phyloP scores from a whole-genome alignment of 495 filamentous ascomycete species.

The Trichoderma gamsii region DNA sequence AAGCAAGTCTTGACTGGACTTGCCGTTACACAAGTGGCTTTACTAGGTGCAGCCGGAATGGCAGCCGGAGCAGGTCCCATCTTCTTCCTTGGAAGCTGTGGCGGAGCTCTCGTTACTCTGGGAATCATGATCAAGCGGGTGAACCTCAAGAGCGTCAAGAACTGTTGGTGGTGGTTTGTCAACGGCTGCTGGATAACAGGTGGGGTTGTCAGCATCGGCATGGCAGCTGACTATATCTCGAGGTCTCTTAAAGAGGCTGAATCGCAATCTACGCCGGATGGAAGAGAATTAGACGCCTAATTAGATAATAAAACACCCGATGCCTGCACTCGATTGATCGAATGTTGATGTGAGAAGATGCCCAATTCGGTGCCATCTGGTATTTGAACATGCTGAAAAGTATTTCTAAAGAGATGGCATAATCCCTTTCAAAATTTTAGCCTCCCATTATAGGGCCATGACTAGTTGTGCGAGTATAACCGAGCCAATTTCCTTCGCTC shows the following conservation, averaged over 20 bases:
- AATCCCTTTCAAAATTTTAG: slow-evolving; percentile 12
- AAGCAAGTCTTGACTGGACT: slow-evolving; percentile 77
- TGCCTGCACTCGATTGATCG: background rate
- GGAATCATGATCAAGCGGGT: slow-evolving; percentile 87
- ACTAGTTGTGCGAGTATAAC: slow-evolving; percentile 38
- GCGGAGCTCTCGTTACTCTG: slow-evolving; percentile 67
- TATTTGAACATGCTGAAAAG: slow-evolving; percentile 4
- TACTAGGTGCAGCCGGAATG: slow-evolving; percentile 71
- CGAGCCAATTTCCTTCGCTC: slow-evolving; percentile 40
- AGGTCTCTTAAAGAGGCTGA: slow-evolving; percentile 25
- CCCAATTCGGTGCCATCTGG: background rate
- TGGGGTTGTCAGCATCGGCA: slow-evolving; percentile 44
- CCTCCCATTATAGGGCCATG: slow-evolving; percentile 23
- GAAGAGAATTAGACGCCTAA: background rate
- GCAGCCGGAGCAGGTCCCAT: slow-evolving; percentile 71
- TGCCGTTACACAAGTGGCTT: slow-evolving; percentile 66
- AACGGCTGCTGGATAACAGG: slow-evolving; percentile 55
- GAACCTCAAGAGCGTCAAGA: slow-evolving; percentile 70
- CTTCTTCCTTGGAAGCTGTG: slow-evolving; percentile 81
- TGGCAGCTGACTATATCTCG: slow-evolving; percentile 46
- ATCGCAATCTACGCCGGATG: background rate
- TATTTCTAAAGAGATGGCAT: slow-evolving; percentile 6
- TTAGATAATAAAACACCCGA: background rate
- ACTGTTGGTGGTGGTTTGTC: slow-evolving; percentile 97
- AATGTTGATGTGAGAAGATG: background rate